Conservation (phyloP, 768 basidiomycete genomes). For the Tulasnella sp. region DNA sequence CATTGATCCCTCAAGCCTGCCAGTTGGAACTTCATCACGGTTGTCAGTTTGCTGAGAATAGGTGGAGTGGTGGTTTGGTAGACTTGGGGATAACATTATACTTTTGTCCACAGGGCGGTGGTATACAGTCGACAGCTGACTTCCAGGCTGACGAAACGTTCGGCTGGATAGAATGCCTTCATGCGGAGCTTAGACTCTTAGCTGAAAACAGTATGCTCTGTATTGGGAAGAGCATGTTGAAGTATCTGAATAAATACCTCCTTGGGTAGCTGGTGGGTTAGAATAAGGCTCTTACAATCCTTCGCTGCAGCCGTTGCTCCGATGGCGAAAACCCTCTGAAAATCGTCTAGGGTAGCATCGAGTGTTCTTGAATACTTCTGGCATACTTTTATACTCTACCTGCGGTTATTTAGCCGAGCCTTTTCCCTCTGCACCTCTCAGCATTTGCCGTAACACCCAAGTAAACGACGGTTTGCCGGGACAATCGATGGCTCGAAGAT, state of each 20-base stretch:
- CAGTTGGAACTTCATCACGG: not conserved
- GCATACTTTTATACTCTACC: not conserved
- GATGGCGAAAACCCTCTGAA: not conserved
- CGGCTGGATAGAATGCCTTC: not conserved
- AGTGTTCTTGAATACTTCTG: not conserved
- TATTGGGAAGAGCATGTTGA: not conserved
- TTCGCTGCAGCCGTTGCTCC: not conserved
- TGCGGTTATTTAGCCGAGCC: too few species aligned
- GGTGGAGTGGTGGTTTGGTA: not conserved
- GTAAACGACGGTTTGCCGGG: too few species aligned
- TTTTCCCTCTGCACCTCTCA: too few species aligned
- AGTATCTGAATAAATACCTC: not conserved
- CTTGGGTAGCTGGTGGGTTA: not conserved
- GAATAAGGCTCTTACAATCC: not conserved
- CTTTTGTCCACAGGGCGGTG: not conserved
- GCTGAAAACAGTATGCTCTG: not conserved
- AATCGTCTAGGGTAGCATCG: not conserved
- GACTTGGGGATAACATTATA: not conserved
- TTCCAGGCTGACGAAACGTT: not conserved
- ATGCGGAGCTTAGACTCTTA: not conserved
- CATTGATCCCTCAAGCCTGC: not conserved
- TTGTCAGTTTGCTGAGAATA: not conserved
- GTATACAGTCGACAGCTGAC: not conserved
- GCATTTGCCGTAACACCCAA: too few species aligned
- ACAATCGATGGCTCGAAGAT: too few species aligned